Percentiles rank a stretch among this genome's conserved stretches.
These are phyloP conservation scores for Sphagnum fallax DNA, from an alignment of 228 moss, liverwort and hornwort genomes.

Conservation along the genomic window DNA sequence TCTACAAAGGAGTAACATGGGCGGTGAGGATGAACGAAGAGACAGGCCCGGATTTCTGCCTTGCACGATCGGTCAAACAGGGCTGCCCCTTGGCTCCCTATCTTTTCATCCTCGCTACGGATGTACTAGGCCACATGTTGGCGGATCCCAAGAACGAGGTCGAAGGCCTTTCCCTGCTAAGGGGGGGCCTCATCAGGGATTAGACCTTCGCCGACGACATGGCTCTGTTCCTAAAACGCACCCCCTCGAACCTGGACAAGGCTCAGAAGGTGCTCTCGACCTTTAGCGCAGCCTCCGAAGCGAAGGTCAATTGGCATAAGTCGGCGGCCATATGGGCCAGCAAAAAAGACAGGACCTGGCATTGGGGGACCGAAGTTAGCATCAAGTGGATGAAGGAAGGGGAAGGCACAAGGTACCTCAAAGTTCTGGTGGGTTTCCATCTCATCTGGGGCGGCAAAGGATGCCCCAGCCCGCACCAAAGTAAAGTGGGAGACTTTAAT, in stretches of 20 bases:
- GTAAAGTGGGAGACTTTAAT: too few species aligned
- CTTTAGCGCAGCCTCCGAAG: background rate
- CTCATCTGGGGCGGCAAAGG: too few species aligned
- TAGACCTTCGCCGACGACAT: too few species aligned
- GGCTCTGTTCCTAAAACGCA: background rate
- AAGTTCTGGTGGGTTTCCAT: slow-evolving; percentile 1
- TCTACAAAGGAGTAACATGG: background rate
- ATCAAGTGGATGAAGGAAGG: background rate
- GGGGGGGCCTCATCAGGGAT: too few species aligned
- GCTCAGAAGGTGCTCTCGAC: background rate
- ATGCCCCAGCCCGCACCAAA: too few species aligned
- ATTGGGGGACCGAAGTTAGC: background rate
- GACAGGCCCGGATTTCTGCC: background rate
- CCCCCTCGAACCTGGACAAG: background rate
- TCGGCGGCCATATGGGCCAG: slow-evolving; percentile 1
- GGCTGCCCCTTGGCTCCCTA: slow-evolving; percentile 2
- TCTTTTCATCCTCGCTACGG: background rate
- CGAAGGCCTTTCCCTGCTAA: background rate
- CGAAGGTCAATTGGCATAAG: too few species aligned
- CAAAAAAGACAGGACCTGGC: background rate
- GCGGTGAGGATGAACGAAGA: background rate
- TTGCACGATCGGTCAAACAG: background rate
- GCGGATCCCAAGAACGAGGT: background rate
- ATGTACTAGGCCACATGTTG: slow-evolving; percentile 2
- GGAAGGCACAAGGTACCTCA: background rate